phyloP scores from a whole-genome alignment of 257 asterid species.

The Anisodus acutangulus region DNA sequence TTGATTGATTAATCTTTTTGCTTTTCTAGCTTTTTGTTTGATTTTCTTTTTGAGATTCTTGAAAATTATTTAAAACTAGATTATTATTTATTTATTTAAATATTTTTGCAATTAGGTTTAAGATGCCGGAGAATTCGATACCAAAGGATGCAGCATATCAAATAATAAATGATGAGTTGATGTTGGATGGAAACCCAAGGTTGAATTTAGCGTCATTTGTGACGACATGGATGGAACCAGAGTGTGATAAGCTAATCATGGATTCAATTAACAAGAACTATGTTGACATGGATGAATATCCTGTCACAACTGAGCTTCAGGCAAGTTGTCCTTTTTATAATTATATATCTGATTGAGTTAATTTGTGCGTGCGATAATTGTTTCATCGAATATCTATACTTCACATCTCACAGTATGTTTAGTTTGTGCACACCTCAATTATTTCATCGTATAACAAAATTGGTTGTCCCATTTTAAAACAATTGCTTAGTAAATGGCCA shows the following conservation, averaged over 20 bases:
- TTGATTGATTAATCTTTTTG: background rate
- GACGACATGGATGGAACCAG: slow-evolving; percentile 46
- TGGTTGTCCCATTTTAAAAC: too few relatives aligned
- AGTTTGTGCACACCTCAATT: background rate
- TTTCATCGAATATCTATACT: background rate
- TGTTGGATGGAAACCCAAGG: slow-evolving; percentile 45
- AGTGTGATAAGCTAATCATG: slow-evolving; percentile 44
- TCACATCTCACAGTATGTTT: too few relatives aligned
- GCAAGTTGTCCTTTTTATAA: background rate
- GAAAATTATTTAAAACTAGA: background rate
- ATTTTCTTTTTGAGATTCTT: background rate
- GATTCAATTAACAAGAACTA: slow-evolving; percentile 40
- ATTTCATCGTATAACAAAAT: background rate
- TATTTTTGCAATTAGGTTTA: slow-evolving; percentile 15
- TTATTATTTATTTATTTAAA: background rate
- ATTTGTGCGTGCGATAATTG: background rate
- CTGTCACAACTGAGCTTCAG: slow-evolving; percentile 45
- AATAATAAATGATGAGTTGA: slow-evolving; percentile 41
- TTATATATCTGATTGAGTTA: background rate
- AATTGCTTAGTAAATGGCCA: too few relatives aligned
- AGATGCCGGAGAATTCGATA: slow-evolving; percentile 36
- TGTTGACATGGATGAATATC: slow-evolving; percentile 44
- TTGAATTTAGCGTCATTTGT: slow-evolving; percentile 42
- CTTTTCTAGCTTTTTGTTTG: background rate
- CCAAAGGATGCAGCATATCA: slow-evolving; percentile 45